These are phyloP conservation scores for Sporormia fimetaria DNA, from an alignment of 495 filamentous ascomycete genomes.

Conservation along the genomic window DNA sequence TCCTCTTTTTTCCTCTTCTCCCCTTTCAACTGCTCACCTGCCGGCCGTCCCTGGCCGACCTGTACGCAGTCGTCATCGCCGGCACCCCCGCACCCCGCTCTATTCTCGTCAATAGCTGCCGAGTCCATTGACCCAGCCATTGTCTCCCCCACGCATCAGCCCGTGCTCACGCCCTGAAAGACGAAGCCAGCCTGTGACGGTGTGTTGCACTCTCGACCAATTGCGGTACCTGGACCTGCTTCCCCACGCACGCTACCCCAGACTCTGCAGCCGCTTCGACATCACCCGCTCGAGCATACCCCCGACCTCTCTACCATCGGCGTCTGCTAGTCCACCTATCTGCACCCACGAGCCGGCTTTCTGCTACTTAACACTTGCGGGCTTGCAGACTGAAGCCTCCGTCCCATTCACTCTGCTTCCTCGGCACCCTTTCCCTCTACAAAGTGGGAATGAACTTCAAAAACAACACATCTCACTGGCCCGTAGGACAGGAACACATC, in stretches of 20 bases:
- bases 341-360: no score
- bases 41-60: no score
- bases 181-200: slow-evolving; percentile 9
- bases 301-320: slow-evolving; percentile 1
- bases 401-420: neutral
- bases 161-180: slow-evolving; percentile 9
- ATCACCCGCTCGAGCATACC: neutral
- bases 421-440: neutral
- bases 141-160: slow-evolving; percentile 9
- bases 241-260: slow-evolving; percentile 24
- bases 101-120: slow-evolving; percentile 2
- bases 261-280: slow-evolving; percentile 14
- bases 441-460: slow-evolving; percentile 33
- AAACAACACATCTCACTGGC: slow-evolving; percentile 30
- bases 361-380: no score
- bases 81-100: neutral
- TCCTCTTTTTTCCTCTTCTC: no score
- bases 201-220: no score
- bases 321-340: slow-evolving; percentile 1
- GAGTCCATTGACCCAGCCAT: no score
- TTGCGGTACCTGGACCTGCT: slow-evolving; percentile 5
- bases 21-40: no score
- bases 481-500: slow-evolving; percentile 33
- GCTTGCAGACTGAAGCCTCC: neutral
- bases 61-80: neutral